Conservation (phyloP, 2,329 filamentous ascomycete species). For the Verticillium nubilum region DNA sequence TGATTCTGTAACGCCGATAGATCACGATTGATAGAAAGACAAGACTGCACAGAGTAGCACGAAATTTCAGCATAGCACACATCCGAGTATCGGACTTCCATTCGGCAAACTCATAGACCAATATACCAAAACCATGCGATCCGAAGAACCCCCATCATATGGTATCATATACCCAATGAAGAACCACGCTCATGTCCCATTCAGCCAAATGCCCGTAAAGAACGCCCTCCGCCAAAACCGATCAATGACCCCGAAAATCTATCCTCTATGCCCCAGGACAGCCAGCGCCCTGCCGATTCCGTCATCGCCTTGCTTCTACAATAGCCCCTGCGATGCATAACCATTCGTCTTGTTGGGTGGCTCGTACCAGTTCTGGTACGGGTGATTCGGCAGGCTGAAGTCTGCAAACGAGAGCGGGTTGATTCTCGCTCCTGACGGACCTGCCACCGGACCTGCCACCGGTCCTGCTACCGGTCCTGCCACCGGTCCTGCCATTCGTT, state of each 20-base stretch:
- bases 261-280: background rate
- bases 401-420: constrained; percentile 73
- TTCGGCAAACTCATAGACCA: background rate
- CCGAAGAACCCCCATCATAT: background rate
- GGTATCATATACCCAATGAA: background rate
- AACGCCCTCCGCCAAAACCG: background rate
- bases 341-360: constrained; percentile 51
- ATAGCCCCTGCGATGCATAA: constrained; percentile 7
- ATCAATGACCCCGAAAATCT: background rate
- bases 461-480: background rate
- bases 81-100: background rate
- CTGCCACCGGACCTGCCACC: background rate
- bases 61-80: background rate
- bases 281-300: background rate
- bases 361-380: constrained; percentile 76
- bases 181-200: background rate
- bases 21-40: too few relatives aligned
- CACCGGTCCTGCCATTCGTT: background rate
- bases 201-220: background rate
- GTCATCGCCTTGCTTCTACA: background rate
- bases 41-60: too few relatives aligned
- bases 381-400: constrained; percentile 72
- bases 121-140: background rate
- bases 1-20: too few relatives aligned
- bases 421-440: constrained; percentile 34